Evolutionary conservation across 1,139 yeast genomes (phyloP), one percentile per base, ranked within the genome.

Genomic region (Saccharomyces hybrid): DNA sequence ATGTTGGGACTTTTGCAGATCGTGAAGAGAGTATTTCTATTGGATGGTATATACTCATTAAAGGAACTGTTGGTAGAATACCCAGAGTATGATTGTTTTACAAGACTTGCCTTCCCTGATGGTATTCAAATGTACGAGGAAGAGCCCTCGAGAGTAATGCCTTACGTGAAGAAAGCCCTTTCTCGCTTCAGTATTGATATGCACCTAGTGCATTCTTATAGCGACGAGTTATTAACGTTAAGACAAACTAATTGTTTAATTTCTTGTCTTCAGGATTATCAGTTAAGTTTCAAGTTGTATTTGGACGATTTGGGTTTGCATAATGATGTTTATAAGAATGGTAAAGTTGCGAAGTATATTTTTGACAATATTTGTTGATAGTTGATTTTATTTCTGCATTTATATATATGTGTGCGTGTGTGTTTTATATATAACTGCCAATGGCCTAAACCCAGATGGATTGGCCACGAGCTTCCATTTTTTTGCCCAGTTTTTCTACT

Each of bases 401-500:
- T 44, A 13, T 25, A 8, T 26, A 23, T n/a, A 25, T 46, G 11
- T 46, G n/a, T 25, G 23, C 13, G 9, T 20, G 8, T 26, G 11
- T 42, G 47, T n/a, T 11, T 42, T 20, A 20, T 11, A 42, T 42
- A 42, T 23, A 14, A 25, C 13, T 26, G 13, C 23, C 41, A 16
- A 23, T 48, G 20, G n/a, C 8, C 59, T 67, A 76, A 8, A 76
- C 78, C 88, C 88, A 83, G 51, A 85, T 76, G 54, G 81, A 82
- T 59, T 76, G 74, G 52, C 90, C 90, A 48, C 79, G 75, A 11
- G 68, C 70, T 55, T 78, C 81, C 75, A 83, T 81, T 75, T 79
- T 81, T 32, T 71, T 69, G 51, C 87, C 86, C 62, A 93, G 78
- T 49, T 77, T 75, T 50, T 79, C 79, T 44, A 91, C 97, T 63